Conservation (phyloP, 306 rosid species). For the Fragaria ananassa region DNA sequence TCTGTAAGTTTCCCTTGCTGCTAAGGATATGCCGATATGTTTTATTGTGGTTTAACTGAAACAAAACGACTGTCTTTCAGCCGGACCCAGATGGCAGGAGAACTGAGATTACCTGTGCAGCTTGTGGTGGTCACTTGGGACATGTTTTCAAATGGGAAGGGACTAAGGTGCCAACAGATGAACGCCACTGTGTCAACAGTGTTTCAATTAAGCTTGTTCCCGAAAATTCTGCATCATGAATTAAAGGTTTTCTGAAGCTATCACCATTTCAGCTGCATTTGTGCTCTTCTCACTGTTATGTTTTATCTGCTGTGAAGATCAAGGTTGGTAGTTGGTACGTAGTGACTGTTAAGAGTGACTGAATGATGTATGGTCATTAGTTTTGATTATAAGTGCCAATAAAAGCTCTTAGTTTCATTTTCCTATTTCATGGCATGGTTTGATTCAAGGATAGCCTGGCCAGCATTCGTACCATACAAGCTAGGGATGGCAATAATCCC, state of each 20-base stretch:
- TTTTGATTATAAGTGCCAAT: background rate
- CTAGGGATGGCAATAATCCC: no score
- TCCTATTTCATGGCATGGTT: background rate
- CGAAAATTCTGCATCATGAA: slow-evolving; percentile 38
- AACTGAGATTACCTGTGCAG: slow-evolving; percentile 86
- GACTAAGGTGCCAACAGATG: slow-evolving; percentile 68
- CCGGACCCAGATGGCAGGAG: slow-evolving; percentile 90
- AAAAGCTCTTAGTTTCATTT: background rate
- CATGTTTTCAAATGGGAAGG: slow-evolving; percentile 89
- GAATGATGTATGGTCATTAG: background rate
- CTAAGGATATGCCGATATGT: background rate
- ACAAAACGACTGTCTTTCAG: slow-evolving; percentile 36
- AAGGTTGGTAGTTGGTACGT: background rate
- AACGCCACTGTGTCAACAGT: slow-evolving; percentile 90
- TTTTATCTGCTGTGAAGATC: background rate
- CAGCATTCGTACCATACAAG: background rate
- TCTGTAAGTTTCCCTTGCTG: slow-evolving; percentile 38
- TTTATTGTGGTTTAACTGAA: slow-evolving; percentile 4
- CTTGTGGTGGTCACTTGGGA: slow-evolving; percentile 78
- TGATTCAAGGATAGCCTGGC: background rate
- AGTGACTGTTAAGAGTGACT: background rate
- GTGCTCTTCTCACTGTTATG: background rate
- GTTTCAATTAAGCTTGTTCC: slow-evolving; percentile 64
- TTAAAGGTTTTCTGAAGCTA: background rate
- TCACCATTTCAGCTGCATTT: background rate